Evolutionary conservation across 768 basidiomycete species (phyloP).

Genomic region (Suillus plorans): DNA sequence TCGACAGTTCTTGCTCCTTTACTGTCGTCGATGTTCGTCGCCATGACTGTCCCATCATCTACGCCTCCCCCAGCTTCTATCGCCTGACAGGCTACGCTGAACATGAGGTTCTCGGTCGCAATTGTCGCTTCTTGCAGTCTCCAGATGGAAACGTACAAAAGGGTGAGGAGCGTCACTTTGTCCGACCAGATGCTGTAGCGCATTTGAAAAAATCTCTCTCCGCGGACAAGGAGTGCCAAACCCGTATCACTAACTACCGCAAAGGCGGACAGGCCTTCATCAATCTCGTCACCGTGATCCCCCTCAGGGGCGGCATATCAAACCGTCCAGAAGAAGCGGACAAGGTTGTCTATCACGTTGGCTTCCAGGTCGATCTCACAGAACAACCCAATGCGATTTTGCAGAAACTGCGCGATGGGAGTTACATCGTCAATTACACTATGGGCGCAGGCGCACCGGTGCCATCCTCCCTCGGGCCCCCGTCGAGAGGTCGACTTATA

Average conservation of each 20-base stretch:
- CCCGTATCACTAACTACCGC: slow-evolving; percentile 82
- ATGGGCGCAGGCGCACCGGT: slow-evolving; percentile 7
- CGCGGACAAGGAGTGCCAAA: slow-evolving; percentile 87
- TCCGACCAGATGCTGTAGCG: slow-evolving; percentile 64
- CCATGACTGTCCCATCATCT: slow-evolving; percentile 85
- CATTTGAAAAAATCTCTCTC: slow-evolving; percentile 64
- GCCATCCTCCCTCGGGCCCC: slow-evolving; percentile 11
- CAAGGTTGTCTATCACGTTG: slow-evolving; percentile 84
- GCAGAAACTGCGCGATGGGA: slow-evolving; percentile 75
- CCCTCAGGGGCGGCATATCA: slow-evolving; percentile 63
- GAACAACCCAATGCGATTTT: slow-evolving; percentile 85
- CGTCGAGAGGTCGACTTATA: slow-evolving; percentile 18
- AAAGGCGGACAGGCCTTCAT: slow-evolving; percentile 85
- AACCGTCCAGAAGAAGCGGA: slow-evolving; percentile 52
- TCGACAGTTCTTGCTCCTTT: slow-evolving; percentile 92
- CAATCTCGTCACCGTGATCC: slow-evolving; percentile 91
- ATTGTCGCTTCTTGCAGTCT: slow-evolving; percentile 89
- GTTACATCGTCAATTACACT: slow-evolving; percentile 67
- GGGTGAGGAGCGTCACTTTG: slow-evolving; percentile 57
- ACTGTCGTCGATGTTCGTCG: slow-evolving; percentile 83
- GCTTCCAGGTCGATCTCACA: slow-evolving; percentile 93
- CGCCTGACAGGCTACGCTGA: slow-evolving; percentile 73
- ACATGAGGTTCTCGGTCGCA: slow-evolving; percentile 79
- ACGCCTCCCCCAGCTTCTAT: slow-evolving; percentile 85
- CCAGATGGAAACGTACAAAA: slow-evolving; percentile 58